Conservation (phyloP, 352 stramenopile species). For the Phytophthora megakarya region DNA sequence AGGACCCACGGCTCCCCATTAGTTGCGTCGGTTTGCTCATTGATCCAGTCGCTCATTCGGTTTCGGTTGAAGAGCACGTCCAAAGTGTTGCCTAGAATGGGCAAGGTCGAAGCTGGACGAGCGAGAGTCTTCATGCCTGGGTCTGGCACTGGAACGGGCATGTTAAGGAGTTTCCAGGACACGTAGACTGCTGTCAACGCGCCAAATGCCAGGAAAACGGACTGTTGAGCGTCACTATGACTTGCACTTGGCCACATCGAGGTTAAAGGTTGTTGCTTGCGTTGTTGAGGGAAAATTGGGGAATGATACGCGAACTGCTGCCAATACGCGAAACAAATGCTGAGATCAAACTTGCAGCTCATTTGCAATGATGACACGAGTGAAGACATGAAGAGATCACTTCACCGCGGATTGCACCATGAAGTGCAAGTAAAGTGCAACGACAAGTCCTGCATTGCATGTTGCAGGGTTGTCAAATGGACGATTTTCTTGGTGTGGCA, state of each 20-base stretch:
- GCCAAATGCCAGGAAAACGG: slow-evolving; percentile 22
- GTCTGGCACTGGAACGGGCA: slow-evolving; percentile 29
- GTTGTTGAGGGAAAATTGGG: slow-evolving; percentile 24
- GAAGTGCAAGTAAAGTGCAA: slow-evolving; percentile 8
- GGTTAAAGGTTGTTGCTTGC: slow-evolving; percentile 3
- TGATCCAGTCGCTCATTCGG: slow-evolving; percentile 63
- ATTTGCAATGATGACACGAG: slow-evolving; percentile 17
- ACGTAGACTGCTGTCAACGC: slow-evolving; percentile 24
- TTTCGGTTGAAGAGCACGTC: slow-evolving; percentile 36
- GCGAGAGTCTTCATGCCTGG: slow-evolving; percentile 30
- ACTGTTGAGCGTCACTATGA: slow-evolving; percentile 29
- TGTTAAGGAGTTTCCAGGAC: slow-evolving; percentile 29
- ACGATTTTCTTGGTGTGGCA: slow-evolving; percentile 21
- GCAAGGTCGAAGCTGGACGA: slow-evolving; percentile 37
- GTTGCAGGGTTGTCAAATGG: slow-evolving; percentile 10
- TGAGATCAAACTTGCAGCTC: slow-evolving; percentile 1
- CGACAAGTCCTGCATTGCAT: slow-evolving; percentile 12
- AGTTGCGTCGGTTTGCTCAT: slow-evolving; percentile 43
- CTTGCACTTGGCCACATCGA: slow-evolving; percentile 36
- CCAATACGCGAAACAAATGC: no score
- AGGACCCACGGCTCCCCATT: slow-evolving; percentile 52
- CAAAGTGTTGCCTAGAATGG: slow-evolving; percentile 41
- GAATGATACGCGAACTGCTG: slow-evolving; percentile 15
- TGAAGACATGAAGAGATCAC: slow-evolving; percentile 5
- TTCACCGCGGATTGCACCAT: slow-evolving; percentile 30